These are phyloP conservation scores for Fusarium irregulare DNA, from an alignment of 2,329 filamentous ascomycete genomes.

Conservation along the genomic window DNA sequence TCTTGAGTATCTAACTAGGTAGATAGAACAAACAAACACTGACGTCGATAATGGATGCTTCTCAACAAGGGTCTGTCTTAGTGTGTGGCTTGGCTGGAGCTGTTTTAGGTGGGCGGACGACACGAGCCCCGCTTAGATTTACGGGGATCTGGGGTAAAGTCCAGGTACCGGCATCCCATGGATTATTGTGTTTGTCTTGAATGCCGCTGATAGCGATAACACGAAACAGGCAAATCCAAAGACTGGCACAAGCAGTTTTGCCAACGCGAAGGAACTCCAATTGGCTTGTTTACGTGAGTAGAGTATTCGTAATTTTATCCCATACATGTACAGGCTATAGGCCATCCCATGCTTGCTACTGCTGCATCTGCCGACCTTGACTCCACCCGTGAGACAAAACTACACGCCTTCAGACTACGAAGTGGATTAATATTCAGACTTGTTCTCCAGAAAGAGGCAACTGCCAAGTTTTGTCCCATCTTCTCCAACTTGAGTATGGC, in stretches of 20 bases:
- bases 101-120: conserved; percentile 6
- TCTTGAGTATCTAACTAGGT: not conserved
- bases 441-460: not conserved
- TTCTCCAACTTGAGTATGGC: not conserved
- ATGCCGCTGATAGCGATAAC: conserved; percentile 1
- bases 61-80: conserved; percentile 16
- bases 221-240: not conserved
- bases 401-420: not conserved
- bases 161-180: conserved; percentile 26
- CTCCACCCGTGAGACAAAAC: not conserved
- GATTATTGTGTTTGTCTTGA: not conserved
- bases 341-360: not conserved
- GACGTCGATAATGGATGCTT: conserved; percentile 23
- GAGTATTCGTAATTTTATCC: not conserved
- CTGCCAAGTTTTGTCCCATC: not conserved
- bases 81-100: conserved; percentile 1
- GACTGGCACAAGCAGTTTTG: not conserved
- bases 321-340: not conserved
- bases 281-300: not conserved
- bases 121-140: conserved; percentile 19
- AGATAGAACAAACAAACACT: conserved; percentile 17
- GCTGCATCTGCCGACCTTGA: not conserved
- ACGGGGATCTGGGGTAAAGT: conserved; percentile 39
- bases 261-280: not conserved
- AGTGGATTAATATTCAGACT: not conserved